phyloP scores from a whole-genome alignment of 768 basidiomycete genomes.

The Leccinum arenicola region DNA sequence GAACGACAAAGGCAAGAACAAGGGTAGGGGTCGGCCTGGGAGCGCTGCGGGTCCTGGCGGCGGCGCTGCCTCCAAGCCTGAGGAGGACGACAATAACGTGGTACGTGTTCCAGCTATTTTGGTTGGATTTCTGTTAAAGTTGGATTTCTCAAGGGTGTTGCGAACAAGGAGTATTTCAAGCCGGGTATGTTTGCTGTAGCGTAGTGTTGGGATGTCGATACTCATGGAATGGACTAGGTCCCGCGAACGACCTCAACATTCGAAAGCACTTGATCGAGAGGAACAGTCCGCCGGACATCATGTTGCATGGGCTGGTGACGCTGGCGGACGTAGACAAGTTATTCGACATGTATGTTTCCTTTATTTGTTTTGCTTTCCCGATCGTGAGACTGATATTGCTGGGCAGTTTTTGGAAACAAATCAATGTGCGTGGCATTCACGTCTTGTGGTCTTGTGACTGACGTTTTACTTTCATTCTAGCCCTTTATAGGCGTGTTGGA shows the following conservation, averaged over 20 bases:
- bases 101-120: conserved; percentile 31
- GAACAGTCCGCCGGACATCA: conserved; percentile 77
- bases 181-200: conserved; percentile 46
- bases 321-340: conserved; percentile 77
- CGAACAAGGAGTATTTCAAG: conserved; percentile 77
- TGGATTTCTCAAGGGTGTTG: conserved; percentile 56
- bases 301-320: conserved; percentile 76
- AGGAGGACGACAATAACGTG: conserved; percentile 62
- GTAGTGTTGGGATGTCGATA: not conserved
- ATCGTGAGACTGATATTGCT: conserved; percentile 2
- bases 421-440: conserved; percentile 54
- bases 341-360: conserved; percentile 69
- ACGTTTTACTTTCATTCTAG: conserved; percentile 19
- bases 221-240: conserved; percentile 40
- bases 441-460: not conserved
- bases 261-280: conserved; percentile 72
- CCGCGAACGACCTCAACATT: conserved; percentile 67
- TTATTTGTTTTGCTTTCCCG: not conserved
- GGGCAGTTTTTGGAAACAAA: conserved; percentile 61
- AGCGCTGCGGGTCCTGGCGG: conserved; percentile 8
- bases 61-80: conserved; percentile 29
- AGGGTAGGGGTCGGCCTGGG: conserved; percentile 35
- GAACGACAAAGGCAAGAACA: conserved; percentile 40
- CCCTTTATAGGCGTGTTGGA: conserved; percentile 77
- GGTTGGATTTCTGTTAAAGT: conserved; percentile 10